Conservation (phyloP, 331 rosid genomes). For the Erythrophleum ivorense region DNA sequence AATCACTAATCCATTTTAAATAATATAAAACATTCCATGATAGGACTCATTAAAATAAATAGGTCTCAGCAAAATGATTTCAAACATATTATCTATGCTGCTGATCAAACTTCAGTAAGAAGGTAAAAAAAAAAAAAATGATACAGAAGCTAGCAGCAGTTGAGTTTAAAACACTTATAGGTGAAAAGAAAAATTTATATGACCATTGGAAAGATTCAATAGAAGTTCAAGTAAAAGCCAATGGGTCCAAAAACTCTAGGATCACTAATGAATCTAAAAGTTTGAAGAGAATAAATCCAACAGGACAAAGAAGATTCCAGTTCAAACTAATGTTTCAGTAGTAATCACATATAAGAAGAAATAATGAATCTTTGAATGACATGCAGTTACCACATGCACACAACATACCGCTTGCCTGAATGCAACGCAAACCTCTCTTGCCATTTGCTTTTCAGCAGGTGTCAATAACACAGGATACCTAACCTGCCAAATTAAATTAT, state of each 20-base stretch:
- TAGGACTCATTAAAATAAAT: constrained; percentile 7
- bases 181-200: constrained; percentile 25
- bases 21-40: constrained; percentile 20
- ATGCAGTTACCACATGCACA: constrained; percentile 32
- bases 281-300: constrained; percentile 22
- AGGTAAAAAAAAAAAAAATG: constrained; percentile 26
- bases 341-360: constrained; percentile 32
- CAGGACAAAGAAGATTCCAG: constrained; percentile 24
- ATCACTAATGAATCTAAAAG: constrained; percentile 14
- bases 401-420: constrained; percentile 93
- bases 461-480: constrained; percentile 96
- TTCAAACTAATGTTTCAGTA: background rate
- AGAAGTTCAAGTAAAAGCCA: background rate
- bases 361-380: constrained; percentile 19
- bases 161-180: background rate
- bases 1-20: constrained; percentile 23
- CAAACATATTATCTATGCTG: constrained; percentile 20
- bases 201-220: constrained; percentile 6
- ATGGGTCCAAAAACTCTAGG: constrained; percentile 11
- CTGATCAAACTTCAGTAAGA: constrained; percentile 24
- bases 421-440: constrained; percentile 93
- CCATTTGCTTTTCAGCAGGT: constrained; percentile 96
- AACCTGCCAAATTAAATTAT: constrained; percentile 68
- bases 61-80: constrained; percentile 23
- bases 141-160: background rate